Base-by-base conservation (phyloP, 331 rosid species). In the Pyracantha coccinea region DNA sequence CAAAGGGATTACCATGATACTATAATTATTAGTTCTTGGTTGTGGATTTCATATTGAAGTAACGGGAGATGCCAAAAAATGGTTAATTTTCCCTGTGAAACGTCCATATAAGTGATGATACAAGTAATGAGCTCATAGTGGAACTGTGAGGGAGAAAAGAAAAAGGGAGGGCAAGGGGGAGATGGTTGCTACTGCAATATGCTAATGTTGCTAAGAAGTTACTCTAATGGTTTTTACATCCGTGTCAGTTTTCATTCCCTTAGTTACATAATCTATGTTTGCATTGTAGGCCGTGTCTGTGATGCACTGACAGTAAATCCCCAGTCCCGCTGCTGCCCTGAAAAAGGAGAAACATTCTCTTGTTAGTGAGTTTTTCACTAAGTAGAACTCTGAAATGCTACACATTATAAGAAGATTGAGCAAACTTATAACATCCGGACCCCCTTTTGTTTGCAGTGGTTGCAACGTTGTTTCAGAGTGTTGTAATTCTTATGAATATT, bases 401-500 rank as follows among this genome's bases (percentile, higher is more conserved):
- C 17, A 4, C 58, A 58, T 68, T 72, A 71, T 53, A 21, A 24
- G 32, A 77, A 73, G 55, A 60, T 16, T 69, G 27, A 29, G 69
- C 14, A 16, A 57, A 68, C 78, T 83, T 24, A 67, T 3, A 50
- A 14, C 54, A 7, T 69, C 19, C 64, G 61, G 6, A 31, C 35
- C 16, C 52, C 5, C 69, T 47, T 38, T 38, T 74, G 6, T 64
- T 62, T 77, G 70, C 93, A 93, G 98, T 47, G 98, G 96, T 69
- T 93, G 98, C 86, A 90, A 87, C 69, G 81, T 79, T 87, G 83
- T 82, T 75, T 91, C 93, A 29, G 94, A 83, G 50, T 93, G 98
- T 81, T 91, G 98, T 76, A 87, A 87, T 79, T 91, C 98, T 58
- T 93, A 91, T 11, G 98, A 93, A 75, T 91, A 84, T 47, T 93